These are phyloP conservation scores for Penicillium alfredii DNA, from an alignment of 495 filamentous ascomycete genomes.

Conservation along the genomic window DNA sequence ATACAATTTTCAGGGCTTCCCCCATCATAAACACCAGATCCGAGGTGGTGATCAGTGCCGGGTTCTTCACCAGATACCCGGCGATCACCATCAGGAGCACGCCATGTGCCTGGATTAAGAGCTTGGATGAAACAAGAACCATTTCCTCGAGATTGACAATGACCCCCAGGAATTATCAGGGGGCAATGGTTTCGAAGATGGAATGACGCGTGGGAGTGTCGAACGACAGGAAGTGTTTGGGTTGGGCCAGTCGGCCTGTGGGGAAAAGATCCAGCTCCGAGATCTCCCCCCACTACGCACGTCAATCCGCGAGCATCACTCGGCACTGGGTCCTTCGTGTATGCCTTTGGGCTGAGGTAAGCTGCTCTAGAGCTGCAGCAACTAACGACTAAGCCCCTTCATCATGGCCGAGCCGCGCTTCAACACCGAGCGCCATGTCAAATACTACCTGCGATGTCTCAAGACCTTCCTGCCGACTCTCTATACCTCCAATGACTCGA, in stretches of 20 bases:
- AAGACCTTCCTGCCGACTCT: slow-evolving; percentile 71
- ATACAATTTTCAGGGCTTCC: slow-evolving; percentile 72
- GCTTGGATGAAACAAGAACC: slow-evolving; percentile 70
- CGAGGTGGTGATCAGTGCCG: slow-evolving; percentile 64
- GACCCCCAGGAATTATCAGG: no score
- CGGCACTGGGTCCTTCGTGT: no score
- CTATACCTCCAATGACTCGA: slow-evolving; percentile 83
- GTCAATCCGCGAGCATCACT: no score
- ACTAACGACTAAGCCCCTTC: not conserved
- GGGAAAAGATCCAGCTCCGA: slow-evolving; percentile 15
- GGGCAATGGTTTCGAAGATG: not conserved
- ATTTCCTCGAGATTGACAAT: no score
- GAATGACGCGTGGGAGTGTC: slow-evolving; percentile 5
- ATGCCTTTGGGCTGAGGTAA: no score
- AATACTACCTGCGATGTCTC: slow-evolving; percentile 88
- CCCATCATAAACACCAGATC: slow-evolving; percentile 78
- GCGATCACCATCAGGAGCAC: slow-evolving; percentile 76
- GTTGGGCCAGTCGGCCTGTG: slow-evolving; percentile 20
- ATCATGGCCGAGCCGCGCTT: slow-evolving; percentile 43
- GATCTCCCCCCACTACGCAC: slow-evolving; percentile 10
- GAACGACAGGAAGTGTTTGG: not conserved
- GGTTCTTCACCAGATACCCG: slow-evolving; percentile 73
- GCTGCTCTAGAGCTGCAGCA: not conserved
- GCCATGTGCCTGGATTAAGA: slow-evolving; percentile 69
- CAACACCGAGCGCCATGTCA: slow-evolving; percentile 69